Evolutionary conservation across 1,284 basidiomycete species (phyloP).

Genomic region (Porphyrellus sp.): DNA sequence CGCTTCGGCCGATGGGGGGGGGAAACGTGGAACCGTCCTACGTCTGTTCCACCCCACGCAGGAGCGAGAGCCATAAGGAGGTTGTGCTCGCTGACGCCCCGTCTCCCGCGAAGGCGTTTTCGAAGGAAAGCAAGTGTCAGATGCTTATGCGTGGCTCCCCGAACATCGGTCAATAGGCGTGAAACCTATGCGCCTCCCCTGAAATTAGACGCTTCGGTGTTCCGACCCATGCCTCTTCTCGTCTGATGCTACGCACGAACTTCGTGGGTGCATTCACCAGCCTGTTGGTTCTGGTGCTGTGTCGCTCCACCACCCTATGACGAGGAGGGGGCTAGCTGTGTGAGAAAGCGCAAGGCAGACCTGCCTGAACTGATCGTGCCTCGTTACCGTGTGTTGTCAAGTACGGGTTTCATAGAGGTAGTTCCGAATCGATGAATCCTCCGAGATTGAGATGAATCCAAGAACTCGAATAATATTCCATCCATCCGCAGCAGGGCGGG

Average conservation of each 20-base stretch:
- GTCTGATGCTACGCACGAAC: conserved; percentile 12
- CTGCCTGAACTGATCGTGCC: conserved; percentile 2
- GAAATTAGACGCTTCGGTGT: not conserved
- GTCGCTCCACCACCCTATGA: not conserved
- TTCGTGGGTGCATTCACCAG: conserved; percentile 7
- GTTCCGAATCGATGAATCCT: conserved; percentile 3
- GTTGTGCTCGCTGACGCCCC: not conserved
- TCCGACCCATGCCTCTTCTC: conserved; percentile 5
- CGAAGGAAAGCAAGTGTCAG: not conserved
- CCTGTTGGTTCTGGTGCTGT: not conserved
- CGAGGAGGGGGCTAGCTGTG: not conserved
- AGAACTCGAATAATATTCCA: conserved; percentile 35
- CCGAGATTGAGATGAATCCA: conserved; percentile 13
- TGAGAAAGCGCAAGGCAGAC: not conserved
- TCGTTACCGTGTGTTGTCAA: conserved; percentile 22
- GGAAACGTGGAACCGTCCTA: not conserved
- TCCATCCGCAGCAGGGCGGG: conserved; percentile 24
- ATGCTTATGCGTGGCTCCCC: not conserved
- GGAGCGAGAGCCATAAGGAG: not conserved
- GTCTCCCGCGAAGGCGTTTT: conserved; percentile 16
- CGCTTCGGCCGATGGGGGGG: not conserved
- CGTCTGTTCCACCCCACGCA: not conserved
- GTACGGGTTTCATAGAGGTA: conserved; percentile 9
- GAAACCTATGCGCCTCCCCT: not conserved
- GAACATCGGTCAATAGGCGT: conserved; percentile 6